Percentiles rank a stretch among this genome's conserved stretches.
Evolutionary conservation across 495 filamentous ascomycete species (phyloP).

Genomic region (Hypoxylon fragiforme): DNA sequence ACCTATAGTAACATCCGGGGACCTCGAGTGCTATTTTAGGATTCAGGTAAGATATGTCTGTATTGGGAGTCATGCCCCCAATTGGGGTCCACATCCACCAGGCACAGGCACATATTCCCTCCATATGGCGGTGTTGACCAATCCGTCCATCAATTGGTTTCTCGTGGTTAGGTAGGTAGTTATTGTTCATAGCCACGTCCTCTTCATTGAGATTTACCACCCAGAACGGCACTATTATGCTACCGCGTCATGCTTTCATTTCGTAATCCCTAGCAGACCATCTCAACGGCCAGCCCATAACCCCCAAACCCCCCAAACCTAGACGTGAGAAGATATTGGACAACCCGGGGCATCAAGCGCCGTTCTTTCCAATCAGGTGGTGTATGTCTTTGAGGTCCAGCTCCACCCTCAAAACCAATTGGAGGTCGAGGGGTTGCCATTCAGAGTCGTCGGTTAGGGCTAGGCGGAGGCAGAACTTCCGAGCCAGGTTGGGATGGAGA

Average conservation of each 20-base stretch:
- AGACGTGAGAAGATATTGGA: conserved; percentile 13
- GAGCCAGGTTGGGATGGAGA: conserved; percentile 10
- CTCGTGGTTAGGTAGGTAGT: no score
- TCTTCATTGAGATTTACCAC: not conserved
- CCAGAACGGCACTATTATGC: conserved; percentile 4
- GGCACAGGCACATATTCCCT: no score
- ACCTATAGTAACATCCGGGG: not conserved
- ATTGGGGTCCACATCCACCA: conserved; percentile 2
- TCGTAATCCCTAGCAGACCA: conserved; percentile 1
- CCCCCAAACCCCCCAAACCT: conserved; percentile 5
- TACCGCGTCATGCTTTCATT: not conserved
- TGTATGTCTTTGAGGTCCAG: not conserved
- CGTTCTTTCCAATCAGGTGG: conserved; percentile 17
- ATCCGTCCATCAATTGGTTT: not conserved
- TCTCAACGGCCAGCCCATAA: not conserved
- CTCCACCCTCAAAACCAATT: conserved; percentile 14
- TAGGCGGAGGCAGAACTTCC: conserved; percentile 22
- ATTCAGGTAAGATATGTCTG: conserved; percentile 5
- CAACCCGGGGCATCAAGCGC: conserved; percentile 25
- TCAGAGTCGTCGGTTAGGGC: conserved; percentile 8
- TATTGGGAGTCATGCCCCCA: not conserved
- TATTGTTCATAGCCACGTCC: conserved; percentile 2
- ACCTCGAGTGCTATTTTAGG: conserved; percentile 8
- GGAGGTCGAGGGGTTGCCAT: not conserved
- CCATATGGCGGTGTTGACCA: conserved; percentile 4